Evolutionary conservation across 495 filamentous ascomycete genomes (phyloP).

Genomic region (Penicillium steckii): DNA sequence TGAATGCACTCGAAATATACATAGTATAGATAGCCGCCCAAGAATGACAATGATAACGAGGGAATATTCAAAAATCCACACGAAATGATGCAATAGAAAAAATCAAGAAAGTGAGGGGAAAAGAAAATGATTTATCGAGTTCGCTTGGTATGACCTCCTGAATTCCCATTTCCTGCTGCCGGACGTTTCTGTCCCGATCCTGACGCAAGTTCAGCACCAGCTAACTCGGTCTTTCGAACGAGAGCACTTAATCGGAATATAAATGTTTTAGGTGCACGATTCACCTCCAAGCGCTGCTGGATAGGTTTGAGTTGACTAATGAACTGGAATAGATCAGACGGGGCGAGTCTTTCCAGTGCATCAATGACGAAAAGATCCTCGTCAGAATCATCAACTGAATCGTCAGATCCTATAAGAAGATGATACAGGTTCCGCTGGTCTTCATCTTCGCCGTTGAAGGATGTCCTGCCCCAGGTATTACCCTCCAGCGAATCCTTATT

Average conservation of each 20-base stretch:
- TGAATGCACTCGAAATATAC: too few relatives aligned
- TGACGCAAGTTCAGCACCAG: conserved; percentile 1
- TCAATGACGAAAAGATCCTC: conserved; percentile 43
- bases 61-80: conserved; percentile 1
- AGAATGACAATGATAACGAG: conserved; percentile 9
- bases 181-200: conserved; percentile 37
- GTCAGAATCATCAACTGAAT: conserved; percentile 27
- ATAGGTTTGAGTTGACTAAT: conserved; percentile 30
- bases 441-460: conserved; percentile 43
- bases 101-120: conserved; percentile 7
- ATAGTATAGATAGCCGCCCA: conserved; percentile 25
- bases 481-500: conserved; percentile 46
- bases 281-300: conserved; percentile 39
- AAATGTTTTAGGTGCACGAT: conserved; percentile 37
- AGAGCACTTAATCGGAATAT: conserved; percentile 32
- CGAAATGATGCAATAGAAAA: conserved; percentile 9
- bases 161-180: conserved; percentile 27
- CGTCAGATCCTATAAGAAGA: conserved; percentile 43
- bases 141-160: conserved; percentile 34
- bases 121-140: conserved; percentile 25
- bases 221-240: conserved; percentile 32
- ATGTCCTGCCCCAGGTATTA: conserved; percentile 36
- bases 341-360: conserved; percentile 36
- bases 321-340: conserved; percentile 33
- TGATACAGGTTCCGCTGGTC: conserved; percentile 51